A percentile compares a stretch with the other conserved stretches of the same genome.
These are phyloP conservation scores for Arthrobotrys sphaeroides DNA, from an alignment of 2,329 filamentous ascomycete species.

Conservation along the genomic window DNA sequence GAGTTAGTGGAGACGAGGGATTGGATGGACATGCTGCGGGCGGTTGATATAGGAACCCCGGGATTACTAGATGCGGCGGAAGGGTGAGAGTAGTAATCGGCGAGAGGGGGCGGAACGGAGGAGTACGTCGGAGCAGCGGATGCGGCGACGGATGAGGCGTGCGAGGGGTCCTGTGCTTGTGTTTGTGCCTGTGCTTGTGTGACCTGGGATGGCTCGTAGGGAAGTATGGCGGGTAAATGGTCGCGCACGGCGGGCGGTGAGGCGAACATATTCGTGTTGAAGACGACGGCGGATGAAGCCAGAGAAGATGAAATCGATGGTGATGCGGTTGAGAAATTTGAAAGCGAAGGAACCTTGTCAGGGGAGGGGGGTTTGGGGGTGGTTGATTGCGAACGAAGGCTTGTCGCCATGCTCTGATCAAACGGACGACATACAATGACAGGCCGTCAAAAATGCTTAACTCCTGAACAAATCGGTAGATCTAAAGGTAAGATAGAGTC, in stretches of 20 bases:
- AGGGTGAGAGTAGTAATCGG: constrained; percentile 4
- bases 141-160: constrained; percentile 25
- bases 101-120: background rate
- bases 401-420: constrained; percentile 38
- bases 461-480: constrained; percentile 12
- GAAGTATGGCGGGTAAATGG: constrained; percentile 2
- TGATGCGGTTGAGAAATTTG: constrained; percentile 10
- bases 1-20: constrained; percentile 44
- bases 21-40: constrained; percentile 54
- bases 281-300: constrained; percentile 3
- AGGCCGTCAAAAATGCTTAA: background rate
- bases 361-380: constrained; percentile 45
- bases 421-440: background rate
- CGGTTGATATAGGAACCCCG: constrained; percentile 5
- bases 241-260: constrained; percentile 12
- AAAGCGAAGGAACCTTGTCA: constrained; percentile 10
- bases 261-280: constrained; percentile 49
- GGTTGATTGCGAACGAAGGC: constrained; percentile 38
- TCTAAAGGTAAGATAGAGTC: background rate
- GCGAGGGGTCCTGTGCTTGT: constrained; percentile 22
- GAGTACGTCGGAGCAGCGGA: constrained; percentile 17
- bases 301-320: background rate
- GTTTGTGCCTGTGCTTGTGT: constrained; percentile 37
- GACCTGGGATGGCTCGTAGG: constrained; percentile 11
- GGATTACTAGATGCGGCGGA: background rate